Conservation (phyloP, 2,329 filamentous ascomycete genomes). For the Dactylellina haptotyla region DNA sequence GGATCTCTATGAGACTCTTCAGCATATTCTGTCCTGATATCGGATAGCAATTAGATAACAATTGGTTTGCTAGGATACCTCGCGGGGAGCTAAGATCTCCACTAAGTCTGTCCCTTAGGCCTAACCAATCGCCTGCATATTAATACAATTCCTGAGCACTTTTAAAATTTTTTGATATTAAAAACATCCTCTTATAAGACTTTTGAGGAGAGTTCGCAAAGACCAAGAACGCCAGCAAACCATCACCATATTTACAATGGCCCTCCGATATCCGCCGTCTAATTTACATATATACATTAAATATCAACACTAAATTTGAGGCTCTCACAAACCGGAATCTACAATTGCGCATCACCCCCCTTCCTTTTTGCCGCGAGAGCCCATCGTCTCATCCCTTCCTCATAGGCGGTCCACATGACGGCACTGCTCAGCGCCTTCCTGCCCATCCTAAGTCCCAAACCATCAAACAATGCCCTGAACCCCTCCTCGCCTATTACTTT, state of each 20-base stretch:
- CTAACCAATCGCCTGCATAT: too few relatives aligned
- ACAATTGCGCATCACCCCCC: constrained; percentile 19
- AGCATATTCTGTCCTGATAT: constrained; percentile 20
- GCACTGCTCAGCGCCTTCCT: constrained; percentile 92
- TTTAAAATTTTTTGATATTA: too few relatives aligned
- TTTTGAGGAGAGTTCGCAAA: constrained; percentile 42
- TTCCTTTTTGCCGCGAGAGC: constrained; percentile 39
- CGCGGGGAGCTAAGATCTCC: background rate
- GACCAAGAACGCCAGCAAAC: constrained; percentile 19
- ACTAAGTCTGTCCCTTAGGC: too few relatives aligned
- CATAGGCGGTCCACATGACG: constrained; percentile 97
- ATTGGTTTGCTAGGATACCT: background rate
- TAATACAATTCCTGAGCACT: too few relatives aligned
- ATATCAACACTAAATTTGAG: background rate
- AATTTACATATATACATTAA: constrained; percentile 14
- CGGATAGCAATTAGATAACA: constrained; percentile 55
- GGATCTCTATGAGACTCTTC: constrained; percentile 62
- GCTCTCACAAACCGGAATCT: background rate
- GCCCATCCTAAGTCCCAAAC: constrained; percentile 84
- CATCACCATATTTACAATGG: constrained; percentile 14
- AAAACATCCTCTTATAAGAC: background rate
- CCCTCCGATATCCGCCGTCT: background rate
- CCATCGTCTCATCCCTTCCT: constrained; percentile 63
- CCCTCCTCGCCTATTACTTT: constrained; percentile 87
- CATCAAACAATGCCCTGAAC: constrained; percentile 81